Base-by-base conservation (phyloP, 192 early-diverging fungal genomes). In the Entomortierella chlamydospora region DNA sequence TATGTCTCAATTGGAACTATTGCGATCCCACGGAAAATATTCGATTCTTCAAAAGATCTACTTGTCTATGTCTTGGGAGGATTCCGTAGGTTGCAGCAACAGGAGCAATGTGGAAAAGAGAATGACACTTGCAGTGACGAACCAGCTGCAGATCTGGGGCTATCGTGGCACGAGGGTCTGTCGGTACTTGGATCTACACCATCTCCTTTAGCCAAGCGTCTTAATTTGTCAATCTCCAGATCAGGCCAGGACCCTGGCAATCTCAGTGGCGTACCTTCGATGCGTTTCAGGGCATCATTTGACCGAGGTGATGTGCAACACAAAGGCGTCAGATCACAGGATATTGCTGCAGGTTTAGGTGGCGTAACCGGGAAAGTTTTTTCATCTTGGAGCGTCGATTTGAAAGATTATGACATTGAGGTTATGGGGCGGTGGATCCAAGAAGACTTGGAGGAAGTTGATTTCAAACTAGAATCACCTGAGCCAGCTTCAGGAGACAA, bases 331-430 rank as follows among this genome's bases (percentile, higher is more conserved):
- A 61, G 76, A 49, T 79, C 76, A 0, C 68, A 79, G 50, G 76
- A 79, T 60, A n/a, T 68, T 47, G 76, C 76, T 23, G 61, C 68
- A n/a, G 68, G 55, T 20, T 47, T 79, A 7, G 76, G 76, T 23
- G 57, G 55, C 22, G 3, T 79, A 26, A 66, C 65, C 1, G 68
- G 81, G 12, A 33, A 73, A 1, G 25, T 52, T 0, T 69, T 78
- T 63, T 65, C 82, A 3, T 60, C 58, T 0, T 86, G 85, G 85
- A 83, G 68, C 17, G 80, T 83, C 18, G 82, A 86, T 39, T 42
- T 86, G 31, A 83, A 67, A 20, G 31, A 72, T 11, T 86, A 61
- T 70, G 76, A 86, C n/a, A 60, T 74, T 17, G 81, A 86, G 23
- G 50, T 83, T 11, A 57, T 83, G 22, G 82, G 59, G 3, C 18